Evolutionary conservation across 2,329 filamentous ascomycete genomes (phyloP), one percentile per base, ranked within the genome.

Genomic region (Beauveria scarabaeidicola): DNA sequence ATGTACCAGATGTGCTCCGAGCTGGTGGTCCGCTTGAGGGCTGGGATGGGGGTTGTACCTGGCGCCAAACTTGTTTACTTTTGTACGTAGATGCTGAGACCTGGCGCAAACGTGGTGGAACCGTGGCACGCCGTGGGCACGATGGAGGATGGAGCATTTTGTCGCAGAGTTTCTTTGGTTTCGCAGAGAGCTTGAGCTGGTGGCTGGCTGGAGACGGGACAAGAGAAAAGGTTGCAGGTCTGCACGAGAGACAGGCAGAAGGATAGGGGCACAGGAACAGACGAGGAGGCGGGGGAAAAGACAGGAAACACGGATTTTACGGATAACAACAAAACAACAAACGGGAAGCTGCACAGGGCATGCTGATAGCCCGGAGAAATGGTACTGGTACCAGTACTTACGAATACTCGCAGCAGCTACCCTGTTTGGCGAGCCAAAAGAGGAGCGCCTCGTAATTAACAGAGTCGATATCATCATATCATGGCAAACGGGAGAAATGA

Each of bases 151-250:
- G 32, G 21, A 53, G 58, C 53, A 23, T 47, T 11, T 40, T 59
- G 58, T 59, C 58, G 58, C 58, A 53, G 43, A 54, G 56, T 58
- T 59, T 54, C 51, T 54, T 59, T 54, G 58, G 58, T 48, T 32
- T 53, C 50, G 40, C 32, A 59, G 41, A 19, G 38, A 38, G 43
- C 27, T 17, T 29, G 25, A 25, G 47, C 25, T 50, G 47, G 41
- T 52, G 40, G 32, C 23, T 44, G 56, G 54, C 32, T 48, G 44
- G 43, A 46, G 36, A 56, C 44, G 19, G 41, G 10, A 46, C 13
- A 25, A 56, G 29, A 56, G 17, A 23, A 15, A 13, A n/a, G 10
- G n/a, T 21, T 23, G 43, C 43, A 23, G 3, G 47, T 41, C 40
- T 46, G 46, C 13, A 41, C 6, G n/a, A 50, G 29, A 27, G 47